Conservation (phyloP, 2,329 filamentous ascomycete species). For the Aspergillus novoparasiticus region DNA sequence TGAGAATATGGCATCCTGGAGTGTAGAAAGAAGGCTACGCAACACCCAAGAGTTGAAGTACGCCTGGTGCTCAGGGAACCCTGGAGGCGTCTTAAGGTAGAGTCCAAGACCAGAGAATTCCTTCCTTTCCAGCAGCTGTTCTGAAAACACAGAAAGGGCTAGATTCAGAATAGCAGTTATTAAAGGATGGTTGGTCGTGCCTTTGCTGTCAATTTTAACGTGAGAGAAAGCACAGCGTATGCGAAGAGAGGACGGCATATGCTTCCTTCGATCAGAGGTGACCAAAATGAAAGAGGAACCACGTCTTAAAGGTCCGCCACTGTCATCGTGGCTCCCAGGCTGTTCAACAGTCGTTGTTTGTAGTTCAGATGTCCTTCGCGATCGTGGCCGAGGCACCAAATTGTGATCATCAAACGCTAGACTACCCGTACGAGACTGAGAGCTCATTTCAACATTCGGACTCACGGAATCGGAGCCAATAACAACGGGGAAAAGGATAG, state of each 20-base stretch:
- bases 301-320: constrained; percentile 69
- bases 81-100: constrained; percentile 84
- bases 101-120: constrained; percentile 88
- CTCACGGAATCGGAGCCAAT: constrained; percentile 83
- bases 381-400: constrained; percentile 77
- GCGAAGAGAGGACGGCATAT: constrained; percentile 61
- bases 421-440: constrained; percentile 77
- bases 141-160: constrained; percentile 76
- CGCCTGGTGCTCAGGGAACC: constrained; percentile 90
- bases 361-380: constrained; percentile 68
- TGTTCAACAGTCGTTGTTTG: constrained; percentile 66
- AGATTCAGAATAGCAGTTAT: constrained; percentile 78
- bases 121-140: constrained; percentile 82
- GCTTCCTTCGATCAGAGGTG: constrained; percentile 66
- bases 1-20: constrained; percentile 70
- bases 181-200: constrained; percentile 64
- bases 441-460: constrained; percentile 84
- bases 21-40: constrained; percentile 69
- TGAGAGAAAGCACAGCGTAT: constrained; percentile 66
- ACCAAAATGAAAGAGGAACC: constrained; percentile 91
- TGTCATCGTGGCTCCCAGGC: constrained; percentile 47
- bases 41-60: constrained; percentile 93
- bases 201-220: constrained; percentile 53
- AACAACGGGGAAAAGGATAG: constrained; percentile 81
- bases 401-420: constrained; percentile 85